Evolutionary conservation across 495 filamentous ascomycete genomes (phyloP).

Genomic region (Aspergillus incahuasiensis): DNA sequence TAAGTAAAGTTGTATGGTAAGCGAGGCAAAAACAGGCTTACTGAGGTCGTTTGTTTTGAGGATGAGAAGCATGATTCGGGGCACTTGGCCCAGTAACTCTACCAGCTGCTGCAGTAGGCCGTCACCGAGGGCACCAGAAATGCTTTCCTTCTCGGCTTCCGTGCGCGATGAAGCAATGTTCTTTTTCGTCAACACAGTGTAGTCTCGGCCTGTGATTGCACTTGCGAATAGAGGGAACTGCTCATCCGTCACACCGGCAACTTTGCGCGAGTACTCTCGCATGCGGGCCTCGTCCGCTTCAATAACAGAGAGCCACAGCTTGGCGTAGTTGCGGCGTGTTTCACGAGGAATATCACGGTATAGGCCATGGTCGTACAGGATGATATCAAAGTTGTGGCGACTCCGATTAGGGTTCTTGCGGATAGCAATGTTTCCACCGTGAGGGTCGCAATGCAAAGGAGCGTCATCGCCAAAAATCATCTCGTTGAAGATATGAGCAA

Average conservation of each 20-base stretch:
- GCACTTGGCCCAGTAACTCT: conserved; percentile 82
- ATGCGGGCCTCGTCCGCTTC: conserved; percentile 77
- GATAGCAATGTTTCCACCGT: conserved; percentile 95
- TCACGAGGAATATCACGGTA: conserved; percentile 85
- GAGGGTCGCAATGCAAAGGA: conserved; percentile 93
- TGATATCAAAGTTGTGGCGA: conserved; percentile 86
- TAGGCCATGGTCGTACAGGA: conserved; percentile 96
- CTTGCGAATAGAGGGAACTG: conserved; percentile 95
- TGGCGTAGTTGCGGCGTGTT: conserved; percentile 83
- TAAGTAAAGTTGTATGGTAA: not conserved
- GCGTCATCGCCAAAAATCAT: conserved; percentile 96
- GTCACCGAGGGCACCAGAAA: conserved; percentile 76
- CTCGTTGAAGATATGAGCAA: conserved; percentile 95
- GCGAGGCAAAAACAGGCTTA: conserved; percentile 29
- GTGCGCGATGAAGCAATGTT: conserved; percentile 60
- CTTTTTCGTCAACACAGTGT: conserved; percentile 59
- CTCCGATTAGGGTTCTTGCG: conserved; percentile 59
- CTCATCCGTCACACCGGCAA: conserved; percentile 84
- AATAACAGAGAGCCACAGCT: conserved; percentile 95
- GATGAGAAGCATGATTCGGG: conserved; percentile 87
- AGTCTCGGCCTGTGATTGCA: conserved; percentile 95
- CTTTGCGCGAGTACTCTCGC: conserved; percentile 82
- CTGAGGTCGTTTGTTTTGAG: conserved; percentile 98
- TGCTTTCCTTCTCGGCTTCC: conserved; percentile 70
- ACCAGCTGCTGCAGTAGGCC: conserved; percentile 85